Evolutionary conservation across 768 basidiomycete genomes (phyloP).

Genomic region (Vararia minispora): DNA sequence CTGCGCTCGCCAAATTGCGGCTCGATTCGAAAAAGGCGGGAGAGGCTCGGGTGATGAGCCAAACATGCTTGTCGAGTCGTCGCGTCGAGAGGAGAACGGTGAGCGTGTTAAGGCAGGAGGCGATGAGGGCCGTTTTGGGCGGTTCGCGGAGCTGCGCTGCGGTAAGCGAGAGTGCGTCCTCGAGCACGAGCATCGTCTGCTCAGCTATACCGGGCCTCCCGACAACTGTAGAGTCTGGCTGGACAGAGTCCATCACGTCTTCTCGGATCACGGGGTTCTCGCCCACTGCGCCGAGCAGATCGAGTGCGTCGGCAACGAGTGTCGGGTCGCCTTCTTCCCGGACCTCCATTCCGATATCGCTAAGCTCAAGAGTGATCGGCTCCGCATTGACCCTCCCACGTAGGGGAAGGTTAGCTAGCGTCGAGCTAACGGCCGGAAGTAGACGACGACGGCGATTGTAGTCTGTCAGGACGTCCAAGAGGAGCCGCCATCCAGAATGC

Average conservation of each 20-base stretch:
- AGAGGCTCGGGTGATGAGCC: slow-evolving; percentile 80
- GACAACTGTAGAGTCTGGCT: slow-evolving; percentile 43
- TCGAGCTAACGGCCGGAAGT: slow-evolving; percentile 19
- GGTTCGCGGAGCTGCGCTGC: slow-evolving; percentile 25
- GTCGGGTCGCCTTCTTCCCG: slow-evolving; percentile 49
- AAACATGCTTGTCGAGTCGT: slow-evolving; percentile 70
- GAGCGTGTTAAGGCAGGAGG: slow-evolving; percentile 74
- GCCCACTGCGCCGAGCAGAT: slow-evolving; percentile 67
- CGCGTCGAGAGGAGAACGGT: slow-evolving; percentile 66
- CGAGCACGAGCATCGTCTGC: slow-evolving; percentile 67
- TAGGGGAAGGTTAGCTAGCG: neutral
- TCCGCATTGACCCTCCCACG: slow-evolving; percentile 4
- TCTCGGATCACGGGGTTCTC: slow-evolving; percentile 56
- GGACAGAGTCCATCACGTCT: slow-evolving; percentile 56
- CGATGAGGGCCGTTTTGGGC: slow-evolving; percentile 54
- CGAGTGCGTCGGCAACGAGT: slow-evolving; percentile 61
- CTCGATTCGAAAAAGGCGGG: slow-evolving; percentile 64
- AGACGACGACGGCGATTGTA: slow-evolving; percentile 52
- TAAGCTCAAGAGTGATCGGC: slow-evolving; percentile 31
- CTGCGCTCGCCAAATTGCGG: slow-evolving; percentile 41
- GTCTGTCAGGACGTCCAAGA: slow-evolving; percentile 72
- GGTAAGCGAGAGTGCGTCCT: slow-evolving; percentile 57
- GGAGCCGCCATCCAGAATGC: slow-evolving; percentile 78
- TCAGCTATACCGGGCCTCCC: too few relatives aligned
- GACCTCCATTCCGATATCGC: slow-evolving; percentile 66